phyloP scores from a whole-genome alignment of 805 yeast genomes.

The Pichia scutulata region DNA sequence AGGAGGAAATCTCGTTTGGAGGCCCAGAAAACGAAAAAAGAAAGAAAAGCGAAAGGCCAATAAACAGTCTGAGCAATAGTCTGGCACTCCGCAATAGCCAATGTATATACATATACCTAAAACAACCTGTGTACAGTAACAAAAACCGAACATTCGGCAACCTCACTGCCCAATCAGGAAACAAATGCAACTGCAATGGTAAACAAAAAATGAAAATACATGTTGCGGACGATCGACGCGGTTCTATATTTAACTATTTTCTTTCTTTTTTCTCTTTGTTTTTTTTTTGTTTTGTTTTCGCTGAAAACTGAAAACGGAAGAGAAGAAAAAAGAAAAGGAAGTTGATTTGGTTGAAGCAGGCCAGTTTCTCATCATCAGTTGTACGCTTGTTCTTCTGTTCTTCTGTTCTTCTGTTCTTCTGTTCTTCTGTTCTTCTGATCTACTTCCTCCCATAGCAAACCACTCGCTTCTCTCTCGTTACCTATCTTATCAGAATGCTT shows the following conservation, averaged over 20 bases:
- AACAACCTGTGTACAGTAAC: not conserved
- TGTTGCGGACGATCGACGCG: not conserved
- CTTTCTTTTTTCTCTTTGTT: not conserved
- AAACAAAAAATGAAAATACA: too few relatives aligned
- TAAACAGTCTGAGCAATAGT: not conserved
- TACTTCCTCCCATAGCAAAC: not conserved
- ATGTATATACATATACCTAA: not conserved
- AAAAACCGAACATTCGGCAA: too few relatives aligned
- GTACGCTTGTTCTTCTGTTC: not conserved
- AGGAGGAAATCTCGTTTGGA: constrained; percentile 3
- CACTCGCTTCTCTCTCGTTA: not conserved
- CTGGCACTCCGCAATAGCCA: not conserved
- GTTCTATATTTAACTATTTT: not conserved
- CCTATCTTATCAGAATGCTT: constrained; percentile 8
- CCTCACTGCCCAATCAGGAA: not conserved
- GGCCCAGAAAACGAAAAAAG: not conserved
- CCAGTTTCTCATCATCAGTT: not conserved
- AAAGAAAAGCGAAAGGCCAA: not conserved
- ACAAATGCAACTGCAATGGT: too few relatives aligned
- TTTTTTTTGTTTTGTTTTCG: not conserved
- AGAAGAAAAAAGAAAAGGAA: not conserved
- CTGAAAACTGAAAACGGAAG: not conserved
- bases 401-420: not conserved
- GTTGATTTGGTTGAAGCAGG: not conserved
- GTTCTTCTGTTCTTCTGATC: not conserved